Base-by-base conservation (phyloP, 495 filamentous ascomycete genomes). In the Massariosphaeria phaeospora region DNA sequence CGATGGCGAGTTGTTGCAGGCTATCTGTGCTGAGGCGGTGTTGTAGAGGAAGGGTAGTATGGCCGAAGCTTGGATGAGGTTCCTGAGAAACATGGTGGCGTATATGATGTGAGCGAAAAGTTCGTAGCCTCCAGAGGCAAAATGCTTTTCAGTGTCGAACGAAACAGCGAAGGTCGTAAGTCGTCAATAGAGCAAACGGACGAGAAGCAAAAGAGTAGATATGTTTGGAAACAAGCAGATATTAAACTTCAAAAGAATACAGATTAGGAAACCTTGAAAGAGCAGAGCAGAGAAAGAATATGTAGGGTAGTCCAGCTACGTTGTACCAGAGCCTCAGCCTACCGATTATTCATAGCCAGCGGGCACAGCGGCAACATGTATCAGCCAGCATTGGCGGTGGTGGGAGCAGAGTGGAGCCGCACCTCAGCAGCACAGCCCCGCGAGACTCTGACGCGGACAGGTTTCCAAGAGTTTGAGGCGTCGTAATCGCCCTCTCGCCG, bases 1-100 rank as follows among this genome's bases (percentile, higher is more conserved):
- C 36, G 71, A 69, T 10, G 81, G 77, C 4, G 77, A 79, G 65
- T 83, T 83, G 66, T 84, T 84, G 75, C 81, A 84, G 3, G 67
- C 69, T 45, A 52, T 60, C 33, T 64, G 57, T 29, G 61, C 61
- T 3, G 55, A 59, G 20, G 41, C 42, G 13, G 31, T 24, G 30
- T 39, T 25, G 30, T 31, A 63, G 44, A 63, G 51, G 39, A 59
- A 38, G 25, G 61, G 61, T 24, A 63, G 24, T 9, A 63, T 10
- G 24, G 55, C 12, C 3, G 52, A 13, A 13, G 55, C 36, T 13
- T 27, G 47, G 34, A 59, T 42, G 24, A 52, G 27, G 29, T 25
- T 46, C 42, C 40, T 26, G 3, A 41, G 25, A 29, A 52, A 52
- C 47, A 58, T 52, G 23, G 11, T 51, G 54, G 21, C 13, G 30